Conservation (phyloP, 805 yeast genomes). For the Soucietia sequanensis region DNA sequence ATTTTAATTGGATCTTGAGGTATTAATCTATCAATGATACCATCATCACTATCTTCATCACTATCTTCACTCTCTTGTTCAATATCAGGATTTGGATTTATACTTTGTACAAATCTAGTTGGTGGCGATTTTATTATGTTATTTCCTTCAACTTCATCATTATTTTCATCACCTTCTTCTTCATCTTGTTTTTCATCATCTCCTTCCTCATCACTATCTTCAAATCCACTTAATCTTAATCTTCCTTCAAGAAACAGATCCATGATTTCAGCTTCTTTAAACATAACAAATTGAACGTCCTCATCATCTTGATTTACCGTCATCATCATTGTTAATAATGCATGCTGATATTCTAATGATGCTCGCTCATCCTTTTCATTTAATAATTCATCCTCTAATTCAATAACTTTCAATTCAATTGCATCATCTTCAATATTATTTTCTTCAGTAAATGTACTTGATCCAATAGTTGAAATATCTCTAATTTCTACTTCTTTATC, state of each 20-base stretch:
- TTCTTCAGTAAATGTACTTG: background rate
- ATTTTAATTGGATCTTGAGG: conserved; percentile 1
- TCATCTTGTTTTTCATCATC: conserved; percentile 5
- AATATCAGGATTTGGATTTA: background rate
- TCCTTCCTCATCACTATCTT: conserved; percentile 8
- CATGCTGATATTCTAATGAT: conserved; percentile 16
- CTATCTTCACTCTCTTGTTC: conserved; percentile 1
- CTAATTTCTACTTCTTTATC: background rate
- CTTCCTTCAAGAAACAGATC: conserved; percentile 1
- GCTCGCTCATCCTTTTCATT: conserved; percentile 12
- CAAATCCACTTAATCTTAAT: no score
- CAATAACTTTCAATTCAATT: conserved; percentile 3
- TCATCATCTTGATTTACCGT: conserved; percentile 9
- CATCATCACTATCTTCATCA: conserved; percentile 4
- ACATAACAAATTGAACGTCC: conserved; percentile 8
- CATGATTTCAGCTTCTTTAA: conserved; percentile 7
- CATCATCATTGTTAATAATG: conserved; percentile 14
- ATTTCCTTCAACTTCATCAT: no score
- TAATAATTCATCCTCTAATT: conserved; percentile 8
- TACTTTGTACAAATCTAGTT: background rate
- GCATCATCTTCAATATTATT: background rate
- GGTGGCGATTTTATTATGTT: no score
- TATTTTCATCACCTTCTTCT: conserved; percentile 4
- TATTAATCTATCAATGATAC: background rate
- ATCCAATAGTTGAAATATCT: background rate